Evolutionary conservation across 257 asterid species (phyloP).

Genomic region (Scutellaria galericulata): DNA sequence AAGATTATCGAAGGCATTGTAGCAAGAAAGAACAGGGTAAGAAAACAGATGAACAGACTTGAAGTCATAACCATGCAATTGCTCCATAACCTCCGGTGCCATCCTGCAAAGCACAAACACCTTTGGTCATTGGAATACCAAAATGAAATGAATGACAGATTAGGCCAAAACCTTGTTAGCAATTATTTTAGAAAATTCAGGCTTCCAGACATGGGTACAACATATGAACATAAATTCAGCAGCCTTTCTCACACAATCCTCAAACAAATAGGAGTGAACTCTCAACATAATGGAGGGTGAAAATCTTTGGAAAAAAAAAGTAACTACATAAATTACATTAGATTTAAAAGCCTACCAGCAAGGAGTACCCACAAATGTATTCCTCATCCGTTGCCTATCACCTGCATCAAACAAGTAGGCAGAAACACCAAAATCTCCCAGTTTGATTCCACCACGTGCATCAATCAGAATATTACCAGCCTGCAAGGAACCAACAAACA

Average conservation of each 20-base stretch:
- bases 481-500: conserved; percentile 47
- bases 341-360: conserved; percentile 76
- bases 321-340: background rate
- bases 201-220: conserved; percentile 12
- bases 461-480: conserved; percentile 95
- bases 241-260: conserved; percentile 23
- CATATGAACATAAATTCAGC: background rate
- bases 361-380: conserved; percentile 98
- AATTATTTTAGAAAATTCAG: conserved; percentile 17
- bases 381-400: conserved; percentile 91
- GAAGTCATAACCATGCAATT: conserved; percentile 92
- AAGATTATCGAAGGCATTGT: conserved; percentile 20
- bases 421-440: conserved; percentile 99
- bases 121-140: conserved; percentile 23
- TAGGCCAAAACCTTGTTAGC: conserved; percentile 26
- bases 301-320: conserved; percentile 8
- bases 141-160: conserved; percentile 22
- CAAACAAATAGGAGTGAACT: background rate
- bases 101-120: conserved; percentile 66
- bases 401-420: conserved; percentile 97
- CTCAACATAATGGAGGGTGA: conserved; percentile 1
- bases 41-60: conserved; percentile 62
- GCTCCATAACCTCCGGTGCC: conserved; percentile 99
- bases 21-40: conserved; percentile 29
- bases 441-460: conserved; percentile 82